Evolutionary conservation across 2,329 filamentous ascomycete genomes (phyloP).

Genomic region (Cordyceps farinosa): DNA sequence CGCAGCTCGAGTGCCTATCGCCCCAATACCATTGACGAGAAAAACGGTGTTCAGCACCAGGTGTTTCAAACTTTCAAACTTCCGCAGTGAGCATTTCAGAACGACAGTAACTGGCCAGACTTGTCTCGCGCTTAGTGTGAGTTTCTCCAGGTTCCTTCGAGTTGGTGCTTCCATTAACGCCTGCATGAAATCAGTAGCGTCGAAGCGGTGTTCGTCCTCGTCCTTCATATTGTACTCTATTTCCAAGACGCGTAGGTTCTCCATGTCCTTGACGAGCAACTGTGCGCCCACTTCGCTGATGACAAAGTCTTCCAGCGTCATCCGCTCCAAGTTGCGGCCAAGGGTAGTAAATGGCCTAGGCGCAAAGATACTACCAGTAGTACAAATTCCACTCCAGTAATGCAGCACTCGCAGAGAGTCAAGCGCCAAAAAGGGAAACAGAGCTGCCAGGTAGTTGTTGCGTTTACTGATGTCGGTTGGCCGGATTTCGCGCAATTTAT

Average conservation of each 20-base stretch:
- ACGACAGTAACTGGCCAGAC: background rate
- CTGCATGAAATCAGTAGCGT: background rate
- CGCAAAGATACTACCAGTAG: background rate
- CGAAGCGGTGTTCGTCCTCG: background rate
- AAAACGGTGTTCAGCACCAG: background rate
- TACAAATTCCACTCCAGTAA: background rate
- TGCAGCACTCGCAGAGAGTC: slow-evolving; percentile 1
- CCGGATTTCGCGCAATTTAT: background rate
- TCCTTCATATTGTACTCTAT: background rate
- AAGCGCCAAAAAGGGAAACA: slow-evolving; percentile 13
- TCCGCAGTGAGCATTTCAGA: background rate
- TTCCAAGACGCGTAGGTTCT: background rate
- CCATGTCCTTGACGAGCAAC: background rate
- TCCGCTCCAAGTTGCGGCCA: background rate
- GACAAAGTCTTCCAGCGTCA: background rate
- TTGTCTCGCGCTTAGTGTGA: background rate
- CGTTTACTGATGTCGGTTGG: background rate
- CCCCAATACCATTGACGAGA: background rate
- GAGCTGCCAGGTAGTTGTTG: background rate
- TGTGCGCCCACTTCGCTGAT: background rate
- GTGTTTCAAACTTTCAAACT: background rate
- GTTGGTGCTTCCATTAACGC: background rate
- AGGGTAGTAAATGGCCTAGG: background rate
- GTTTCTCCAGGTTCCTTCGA: background rate
- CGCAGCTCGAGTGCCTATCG: background rate